These are phyloP conservation scores for Cladophialophora carrionii DNA, from an alignment of 2,329 filamentous ascomycete species.

Conservation along the genomic window DNA sequence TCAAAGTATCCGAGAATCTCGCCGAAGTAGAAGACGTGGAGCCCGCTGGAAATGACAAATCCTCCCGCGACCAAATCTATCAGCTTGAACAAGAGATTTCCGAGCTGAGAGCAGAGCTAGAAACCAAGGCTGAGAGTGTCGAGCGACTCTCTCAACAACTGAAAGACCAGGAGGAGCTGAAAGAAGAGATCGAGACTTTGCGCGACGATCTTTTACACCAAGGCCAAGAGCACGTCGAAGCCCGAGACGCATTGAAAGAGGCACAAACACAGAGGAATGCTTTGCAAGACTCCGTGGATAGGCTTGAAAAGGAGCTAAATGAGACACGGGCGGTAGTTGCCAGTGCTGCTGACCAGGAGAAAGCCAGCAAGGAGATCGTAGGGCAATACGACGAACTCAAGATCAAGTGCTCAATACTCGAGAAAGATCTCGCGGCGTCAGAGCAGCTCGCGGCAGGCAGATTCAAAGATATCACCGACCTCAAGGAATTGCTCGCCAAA, in stretches of 20 bases:
- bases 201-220: conserved; percentile 77
- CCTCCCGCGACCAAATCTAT: conserved; percentile 35
- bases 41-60: conserved; percentile 5
- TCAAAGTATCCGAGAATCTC: conserved; percentile 41
- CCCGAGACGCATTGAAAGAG: conserved; percentile 73
- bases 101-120: conserved; percentile 39
- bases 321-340: conserved; percentile 56
- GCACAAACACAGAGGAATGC: conserved; percentile 70
- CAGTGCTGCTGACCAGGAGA: conserved; percentile 47
- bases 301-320: conserved; percentile 72
- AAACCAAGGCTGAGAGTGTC: conserved; percentile 71
- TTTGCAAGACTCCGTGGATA: conserved; percentile 65
- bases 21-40: conserved; percentile 27
- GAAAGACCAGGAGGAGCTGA: conserved; percentile 74
- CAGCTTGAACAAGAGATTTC: conserved; percentile 40
- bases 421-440: conserved; percentile 82
- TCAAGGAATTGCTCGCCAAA: conserved; percentile 79
- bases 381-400: conserved; percentile 65
- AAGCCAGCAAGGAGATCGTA: conserved; percentile 54
- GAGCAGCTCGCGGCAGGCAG: conserved; percentile 83
- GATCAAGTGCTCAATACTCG: conserved; percentile 67
- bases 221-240: conserved; percentile 80
- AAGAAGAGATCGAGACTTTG: conserved; percentile 83
- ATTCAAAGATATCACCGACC: conserved; percentile 83
- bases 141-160: conserved; percentile 70